Evolutionary conservation across 352 stramenopile genomes (phyloP), one percentile per base, ranked within the genome.

Genomic region (Globisporangium cederbergense): DNA sequence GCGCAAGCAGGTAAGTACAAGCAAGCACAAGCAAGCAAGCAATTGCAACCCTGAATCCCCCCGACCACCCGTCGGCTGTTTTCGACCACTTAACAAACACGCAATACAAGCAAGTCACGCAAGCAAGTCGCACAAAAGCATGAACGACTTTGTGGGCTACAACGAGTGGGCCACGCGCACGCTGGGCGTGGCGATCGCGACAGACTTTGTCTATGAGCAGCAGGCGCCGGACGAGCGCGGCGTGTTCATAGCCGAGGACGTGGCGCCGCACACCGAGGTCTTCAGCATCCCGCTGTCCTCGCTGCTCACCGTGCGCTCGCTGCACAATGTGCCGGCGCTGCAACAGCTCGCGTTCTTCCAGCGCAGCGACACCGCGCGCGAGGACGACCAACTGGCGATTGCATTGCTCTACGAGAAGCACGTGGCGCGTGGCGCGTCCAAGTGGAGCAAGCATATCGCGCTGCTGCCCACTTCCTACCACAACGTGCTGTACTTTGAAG

Each of bases 171-270:
- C 85, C 2, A 53, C 62, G 13, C 63, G 73, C 50, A 43, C 60
- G 52, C 78, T 93, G 36, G 69, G 79, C 47, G 82, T 92, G 60
- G 62, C 68, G 46, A 72, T 92, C 32, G 76, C 71, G 43, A 91
- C 81, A 8, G 86, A 92, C 74, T 94, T 94, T 66, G 86, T 94
- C 52, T 94, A 94, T 73, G 86, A 94, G 71, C 71, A 72, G 25
- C 68, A 74, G 54, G 68, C 65, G 25, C 73, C 69, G n/a, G 76
- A 76, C 43, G 80, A 94, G 45, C 83, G 83, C 49, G 83, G 83
- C 54, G 86, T 94, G 62, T 94, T 84, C 65, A 83, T 94, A 65
- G 80, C 86, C 16, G 86, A 94, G 62, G 86, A 94, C 65, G 80
- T 94, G 49, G 70, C 72, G 62, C 83, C 86, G 36, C 86, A 92